Evolutionary conservation across 495 filamentous ascomycete genomes (phyloP).

Genomic region (Penicillium antarcticum): DNA sequence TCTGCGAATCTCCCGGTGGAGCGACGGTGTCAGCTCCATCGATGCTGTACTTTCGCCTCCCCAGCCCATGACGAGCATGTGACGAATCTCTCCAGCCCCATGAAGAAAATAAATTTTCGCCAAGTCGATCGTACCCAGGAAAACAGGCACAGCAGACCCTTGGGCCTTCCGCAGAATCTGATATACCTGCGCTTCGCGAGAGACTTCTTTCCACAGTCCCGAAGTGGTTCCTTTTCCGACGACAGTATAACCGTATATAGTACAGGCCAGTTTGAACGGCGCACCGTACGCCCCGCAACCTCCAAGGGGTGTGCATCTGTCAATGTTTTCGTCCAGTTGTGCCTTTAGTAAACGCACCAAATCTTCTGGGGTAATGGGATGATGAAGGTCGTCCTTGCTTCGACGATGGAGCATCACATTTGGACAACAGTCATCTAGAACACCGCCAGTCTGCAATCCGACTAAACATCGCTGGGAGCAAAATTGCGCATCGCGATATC

Average conservation of each 20-base stretch:
- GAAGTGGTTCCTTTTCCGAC: constrained; percentile 44
- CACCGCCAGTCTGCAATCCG: constrained; percentile 29
- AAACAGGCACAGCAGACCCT: too few species aligned
- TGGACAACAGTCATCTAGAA: too few species aligned
- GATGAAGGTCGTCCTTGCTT: too few species aligned
- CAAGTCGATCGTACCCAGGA: too few species aligned
- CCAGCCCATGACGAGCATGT: too few species aligned
- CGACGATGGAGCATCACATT: too few species aligned
- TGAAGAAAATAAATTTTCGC: too few species aligned
- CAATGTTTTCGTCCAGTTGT: constrained; percentile 28
- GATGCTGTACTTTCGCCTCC: background rate
- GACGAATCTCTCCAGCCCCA: too few species aligned
- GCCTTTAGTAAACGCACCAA: constrained; percentile 15
- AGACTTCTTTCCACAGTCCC: constrained; percentile 29
- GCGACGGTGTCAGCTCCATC: constrained; percentile 8
- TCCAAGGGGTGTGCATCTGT: constrained; percentile 22
- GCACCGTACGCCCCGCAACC: constrained; percentile 23
- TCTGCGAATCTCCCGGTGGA: constrained; percentile 8
- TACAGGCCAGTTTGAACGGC: constrained; percentile 39
- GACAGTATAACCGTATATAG: constrained; percentile 43
- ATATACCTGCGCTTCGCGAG: constrained; percentile 44
- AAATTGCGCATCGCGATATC: constrained; percentile 21
- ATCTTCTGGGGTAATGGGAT: background rate
- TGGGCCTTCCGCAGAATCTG: constrained; percentile 14
- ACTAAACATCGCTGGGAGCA: constrained; percentile 47